phyloP scores from a whole-genome alignment of 495 filamentous ascomycete genomes.

The Penicillium bovifimosum region DNA sequence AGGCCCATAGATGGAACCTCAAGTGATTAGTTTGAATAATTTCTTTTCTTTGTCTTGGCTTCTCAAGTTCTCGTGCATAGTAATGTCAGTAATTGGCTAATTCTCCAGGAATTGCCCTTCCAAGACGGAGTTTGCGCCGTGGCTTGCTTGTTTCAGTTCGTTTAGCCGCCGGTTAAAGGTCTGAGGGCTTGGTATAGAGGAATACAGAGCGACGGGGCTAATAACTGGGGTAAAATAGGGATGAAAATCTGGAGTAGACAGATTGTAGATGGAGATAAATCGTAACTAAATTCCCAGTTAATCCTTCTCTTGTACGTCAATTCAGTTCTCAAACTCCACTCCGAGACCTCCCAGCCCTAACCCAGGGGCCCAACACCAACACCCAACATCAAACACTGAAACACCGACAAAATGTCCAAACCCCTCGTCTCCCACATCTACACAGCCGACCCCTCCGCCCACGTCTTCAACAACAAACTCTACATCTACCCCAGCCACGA shows the following conservation, averaged over 20 bases:
- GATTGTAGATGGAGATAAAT: too few relatives aligned
- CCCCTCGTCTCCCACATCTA: constrained; percentile 61
- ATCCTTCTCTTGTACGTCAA: too few relatives aligned
- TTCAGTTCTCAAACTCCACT: not conserved
- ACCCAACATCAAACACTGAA: too few relatives aligned
- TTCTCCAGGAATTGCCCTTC: not conserved
- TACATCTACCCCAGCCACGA: constrained; percentile 51
- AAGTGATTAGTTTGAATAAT: not conserved
- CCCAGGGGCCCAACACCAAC: not conserved
- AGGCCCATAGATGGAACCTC: not conserved
- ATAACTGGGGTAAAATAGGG: not conserved
- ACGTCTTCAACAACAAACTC: constrained; percentile 43
- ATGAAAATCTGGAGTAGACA: too few relatives aligned
- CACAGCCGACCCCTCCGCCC: constrained; percentile 52
- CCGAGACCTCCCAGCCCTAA: not conserved
- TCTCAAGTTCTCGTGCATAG: too few relatives aligned
- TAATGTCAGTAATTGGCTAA: not conserved
- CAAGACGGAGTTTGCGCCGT: not conserved
- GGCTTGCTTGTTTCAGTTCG: not conserved
- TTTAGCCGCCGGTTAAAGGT: constrained; percentile 9
- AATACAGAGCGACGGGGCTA: not conserved
- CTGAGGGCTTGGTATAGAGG: too few relatives aligned
- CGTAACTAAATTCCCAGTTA: not conserved
- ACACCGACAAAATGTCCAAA: constrained; percentile 12
- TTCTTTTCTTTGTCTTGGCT: not conserved